Evolutionary conservation across 2,329 filamentous ascomycete species (phyloP).

Genomic region (Penicillium polonicum): DNA sequence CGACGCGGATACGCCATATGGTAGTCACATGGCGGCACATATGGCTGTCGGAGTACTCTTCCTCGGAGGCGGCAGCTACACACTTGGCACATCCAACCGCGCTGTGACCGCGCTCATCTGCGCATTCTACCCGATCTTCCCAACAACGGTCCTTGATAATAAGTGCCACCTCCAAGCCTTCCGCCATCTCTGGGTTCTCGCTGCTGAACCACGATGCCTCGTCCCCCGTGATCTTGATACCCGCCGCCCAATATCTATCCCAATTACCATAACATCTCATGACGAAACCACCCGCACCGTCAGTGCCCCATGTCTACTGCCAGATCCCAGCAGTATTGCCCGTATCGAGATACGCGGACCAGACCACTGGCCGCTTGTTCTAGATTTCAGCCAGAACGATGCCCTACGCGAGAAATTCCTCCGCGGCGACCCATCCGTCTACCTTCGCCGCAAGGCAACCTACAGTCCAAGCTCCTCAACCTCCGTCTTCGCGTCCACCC

Average conservation of each 20-base stretch:
- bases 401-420: conserved; percentile 63
- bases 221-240: conserved; percentile 85
- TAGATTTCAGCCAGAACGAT: conserved; percentile 68
- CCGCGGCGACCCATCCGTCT: conserved; percentile 66
- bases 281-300: conserved; percentile 37
- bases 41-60: conserved; percentile 90
- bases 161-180: conserved; percentile 93
- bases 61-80: conserved; percentile 86
- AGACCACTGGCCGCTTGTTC: conserved; percentile 76
- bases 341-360: conserved; percentile 46
- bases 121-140: conserved; percentile 92
- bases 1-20: conserved; percentile 81
- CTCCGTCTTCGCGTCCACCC: conserved; percentile 68
- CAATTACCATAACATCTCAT: conserved; percentile 65
- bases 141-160: conserved; percentile 86
- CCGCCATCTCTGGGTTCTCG: conserved; percentile 94
- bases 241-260: conserved; percentile 71
- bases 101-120: conserved; percentile 83
- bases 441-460: conserved; percentile 68
- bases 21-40: conserved; percentile 89
- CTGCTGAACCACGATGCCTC: conserved; percentile 83
- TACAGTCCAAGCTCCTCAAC: conserved; percentile 56
- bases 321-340: conserved; percentile 41
- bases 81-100: conserved; percentile 83
- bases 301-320: conserved; percentile 58